Evolutionary conservation across 805 yeast species (phyloP).

Genomic region (Debaryomyces castellii): DNA sequence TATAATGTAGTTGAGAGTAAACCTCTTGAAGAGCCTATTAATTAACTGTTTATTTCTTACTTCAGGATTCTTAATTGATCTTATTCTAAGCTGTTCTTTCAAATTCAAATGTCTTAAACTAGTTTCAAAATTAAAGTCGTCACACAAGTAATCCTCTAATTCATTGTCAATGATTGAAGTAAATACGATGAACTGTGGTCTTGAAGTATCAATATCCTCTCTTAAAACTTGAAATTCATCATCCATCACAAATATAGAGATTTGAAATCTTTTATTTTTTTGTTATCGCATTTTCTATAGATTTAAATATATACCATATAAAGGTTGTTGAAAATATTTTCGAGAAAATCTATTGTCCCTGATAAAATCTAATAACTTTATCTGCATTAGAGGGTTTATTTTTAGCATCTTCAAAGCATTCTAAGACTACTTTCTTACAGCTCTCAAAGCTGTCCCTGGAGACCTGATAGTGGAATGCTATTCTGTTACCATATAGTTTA

Average conservation of each 20-base stretch:
- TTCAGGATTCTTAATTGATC: constrained; percentile 32
- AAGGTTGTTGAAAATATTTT: not conserved
- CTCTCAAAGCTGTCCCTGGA: constrained; percentile 29
- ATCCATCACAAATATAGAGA: not conserved
- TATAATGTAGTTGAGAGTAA: constrained; percentile 36
- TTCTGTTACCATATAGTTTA: constrained; percentile 67
- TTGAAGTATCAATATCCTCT: not conserved
- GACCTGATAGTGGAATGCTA: constrained; percentile 70
- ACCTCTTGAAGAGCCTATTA: constrained; percentile 44
- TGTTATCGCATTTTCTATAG: too few species aligned
- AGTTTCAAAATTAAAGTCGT: constrained; percentile 48
- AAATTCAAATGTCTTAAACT: constrained; percentile 48
- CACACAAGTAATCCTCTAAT: constrained; percentile 15
- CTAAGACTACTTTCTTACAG: constrained; percentile 52
- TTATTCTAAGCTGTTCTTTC: constrained; percentile 39
- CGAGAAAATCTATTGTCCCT: not conserved
- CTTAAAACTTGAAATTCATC: not conserved
- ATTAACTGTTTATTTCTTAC: constrained; percentile 42
- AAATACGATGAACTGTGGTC: constrained; percentile 6
- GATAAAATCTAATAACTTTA: constrained; percentile 7
- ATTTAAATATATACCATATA: too few species aligned
- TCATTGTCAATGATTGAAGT: constrained; percentile 10
- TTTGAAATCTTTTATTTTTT: too few species aligned
- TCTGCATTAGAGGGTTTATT: constrained; percentile 42
- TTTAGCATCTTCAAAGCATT: constrained; percentile 54